Base-by-base conservation (phyloP, 768 basidiomycete species). In the Candolleomyces aberdarensis region DNA sequence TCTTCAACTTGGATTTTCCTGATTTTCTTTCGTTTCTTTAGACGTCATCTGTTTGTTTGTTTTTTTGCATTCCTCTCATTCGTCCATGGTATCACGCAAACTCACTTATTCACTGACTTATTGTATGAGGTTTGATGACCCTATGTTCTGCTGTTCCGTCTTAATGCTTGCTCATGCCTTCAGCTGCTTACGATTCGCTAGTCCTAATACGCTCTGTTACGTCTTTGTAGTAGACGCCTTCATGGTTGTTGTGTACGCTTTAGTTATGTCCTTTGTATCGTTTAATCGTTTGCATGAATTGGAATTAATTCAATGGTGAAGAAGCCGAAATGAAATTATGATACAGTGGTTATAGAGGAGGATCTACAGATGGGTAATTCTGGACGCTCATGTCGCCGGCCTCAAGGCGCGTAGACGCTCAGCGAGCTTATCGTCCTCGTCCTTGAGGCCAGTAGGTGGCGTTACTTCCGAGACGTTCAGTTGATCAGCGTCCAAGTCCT, bases 391-490 rank as follows among this genome's bases (percentile, higher is more conserved):
- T 65, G 83, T 81, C 3, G 89, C 87, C 11, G 94, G 94, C 65
- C 95, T 79, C 64, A 98, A 76, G 0, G 96, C 96, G 63, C 96
- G 82, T 70, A 98, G 74, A 66, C 97, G 81, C 69, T 96, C 91
- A 1, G 90, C 96, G 59, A 99, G 78, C 73, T 83, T 85, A 47
- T 79, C 79, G 65, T 95, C 94, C 73, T 94, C 93, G 69, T 95
- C 89, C 20, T 85, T 80, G 54, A 85, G 67, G 48, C 75, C 79
- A 64, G 87, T 85, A 22, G 62, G 47, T 5, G 78, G 75, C 44
- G 71, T 63, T 2, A 89, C 70, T 60, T 88, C 86, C 0, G 89
- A 79, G 48, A 79, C 74, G 10, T 79, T 75, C 39, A 86, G 71
- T 67, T 87, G 83, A 67, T 85, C 86, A 51, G 82, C 75, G 19